Conservation (phyloP, 257 asterid species). For the Solanum ossicruentum region DNA sequence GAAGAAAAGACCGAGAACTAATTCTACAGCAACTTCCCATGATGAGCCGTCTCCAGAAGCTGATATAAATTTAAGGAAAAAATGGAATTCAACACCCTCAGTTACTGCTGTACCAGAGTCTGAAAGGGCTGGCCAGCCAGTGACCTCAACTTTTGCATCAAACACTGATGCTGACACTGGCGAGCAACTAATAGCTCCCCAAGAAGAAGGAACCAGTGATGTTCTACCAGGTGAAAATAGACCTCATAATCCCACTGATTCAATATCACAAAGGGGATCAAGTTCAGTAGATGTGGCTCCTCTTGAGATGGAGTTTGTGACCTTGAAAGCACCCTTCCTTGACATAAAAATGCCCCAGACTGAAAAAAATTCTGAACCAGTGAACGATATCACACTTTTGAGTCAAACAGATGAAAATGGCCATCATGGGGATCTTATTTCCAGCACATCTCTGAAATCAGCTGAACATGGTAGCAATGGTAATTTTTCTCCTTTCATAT, state of each 20-base stretch:
- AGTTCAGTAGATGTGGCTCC: background rate
- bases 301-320: background rate
- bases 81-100: constrained; percentile 1
- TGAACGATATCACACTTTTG: background rate
- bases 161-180: background rate
- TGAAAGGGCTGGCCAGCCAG: background rate
- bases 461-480: background rate
- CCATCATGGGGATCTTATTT: background rate
- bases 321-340: background rate
- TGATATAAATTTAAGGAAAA: background rate
- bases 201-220: background rate
- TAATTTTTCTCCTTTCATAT: background rate
- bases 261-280: background rate
- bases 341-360: background rate
- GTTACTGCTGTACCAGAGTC: constrained; percentile 5
- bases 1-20: constrained; percentile 1
- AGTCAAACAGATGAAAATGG: background rate
- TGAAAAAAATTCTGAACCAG: background rate
- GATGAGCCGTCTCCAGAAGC: background rate
- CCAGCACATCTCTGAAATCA: background rate
- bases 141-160: background rate
- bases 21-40: background rate
- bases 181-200: background rate
- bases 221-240: background rate
- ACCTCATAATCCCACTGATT: background rate